Percentiles rank a stretch among this genome's conserved stretches.
phyloP scores from a whole-genome alignment of 176 grass and related monocot species.

The Coix lacrymajobi region DNA sequence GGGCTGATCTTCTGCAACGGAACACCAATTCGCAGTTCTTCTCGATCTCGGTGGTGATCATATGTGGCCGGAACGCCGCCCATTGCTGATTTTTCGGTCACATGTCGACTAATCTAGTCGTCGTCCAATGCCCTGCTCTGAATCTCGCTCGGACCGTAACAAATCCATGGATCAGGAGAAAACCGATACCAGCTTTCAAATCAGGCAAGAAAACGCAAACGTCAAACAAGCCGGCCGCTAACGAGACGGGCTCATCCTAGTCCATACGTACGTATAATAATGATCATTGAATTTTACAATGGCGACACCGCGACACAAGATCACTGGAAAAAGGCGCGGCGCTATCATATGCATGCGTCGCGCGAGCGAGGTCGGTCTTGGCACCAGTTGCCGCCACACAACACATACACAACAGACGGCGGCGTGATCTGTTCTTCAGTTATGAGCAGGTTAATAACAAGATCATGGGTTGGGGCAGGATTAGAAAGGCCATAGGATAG shows the following conservation, averaged over 20 bases:
- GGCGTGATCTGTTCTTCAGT: not conserved
- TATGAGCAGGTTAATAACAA: not conserved
- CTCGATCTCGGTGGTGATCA: not conserved
- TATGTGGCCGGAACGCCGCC: too few species aligned
- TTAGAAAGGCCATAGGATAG: not conserved
- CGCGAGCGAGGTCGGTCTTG: not conserved
- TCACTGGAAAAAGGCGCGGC: not conserved
- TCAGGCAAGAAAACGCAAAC: not conserved
- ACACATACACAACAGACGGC: not conserved
- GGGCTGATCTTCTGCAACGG: not conserved
- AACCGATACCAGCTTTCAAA: not conserved
- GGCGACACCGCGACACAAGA: not conserved
- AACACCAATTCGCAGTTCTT: not conserved
- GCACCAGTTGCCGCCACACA: not conserved
- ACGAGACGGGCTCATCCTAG: not conserved
- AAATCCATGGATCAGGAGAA: not conserved
- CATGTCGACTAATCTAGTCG: not conserved
- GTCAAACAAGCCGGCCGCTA: slow-evolving; percentile 18
- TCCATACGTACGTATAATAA: not conserved
- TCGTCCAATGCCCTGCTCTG: not conserved
- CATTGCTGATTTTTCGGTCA: not conserved
- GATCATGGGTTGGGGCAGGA: not conserved
- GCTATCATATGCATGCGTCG: not conserved
- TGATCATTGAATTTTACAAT: not conserved
- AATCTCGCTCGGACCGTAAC: not conserved